These are phyloP conservation scores for Puya raimondii DNA, from an alignment of 176 grass and related monocot genomes.

Conservation along the genomic window DNA sequence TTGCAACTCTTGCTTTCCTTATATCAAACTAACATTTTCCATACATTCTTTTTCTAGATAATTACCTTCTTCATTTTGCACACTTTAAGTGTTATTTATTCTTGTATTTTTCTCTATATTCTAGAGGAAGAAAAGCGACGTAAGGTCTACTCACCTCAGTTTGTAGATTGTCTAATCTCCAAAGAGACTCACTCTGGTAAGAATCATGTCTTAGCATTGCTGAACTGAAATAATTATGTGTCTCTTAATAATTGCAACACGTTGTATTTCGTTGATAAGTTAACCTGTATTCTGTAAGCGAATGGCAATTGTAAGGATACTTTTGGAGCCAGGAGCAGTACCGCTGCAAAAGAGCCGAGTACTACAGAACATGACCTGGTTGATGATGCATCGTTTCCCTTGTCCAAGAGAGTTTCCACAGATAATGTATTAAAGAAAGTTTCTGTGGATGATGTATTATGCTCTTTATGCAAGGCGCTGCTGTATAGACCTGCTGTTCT, in stretches of 20 bases:
- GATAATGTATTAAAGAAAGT: constrained; percentile 35
- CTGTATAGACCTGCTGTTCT: constrained; percentile 76
- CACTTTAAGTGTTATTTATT: constrained; percentile 1
- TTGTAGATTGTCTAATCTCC: constrained; percentile 33
- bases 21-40: constrained; percentile 15
- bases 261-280: constrained; percentile 8
- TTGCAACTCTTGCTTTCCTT: constrained; percentile 1
- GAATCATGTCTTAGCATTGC: constrained; percentile 3
- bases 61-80: not conserved
- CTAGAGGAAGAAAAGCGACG: constrained; percentile 57
- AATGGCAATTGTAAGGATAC: constrained; percentile 21
- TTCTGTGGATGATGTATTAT: constrained; percentile 50
- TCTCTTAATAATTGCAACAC: not conserved
- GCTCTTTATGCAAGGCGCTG: constrained; percentile 55
- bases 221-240: not conserved
- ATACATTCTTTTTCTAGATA: constrained; percentile 11
- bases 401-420: not conserved
- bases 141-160: constrained; percentile 54
- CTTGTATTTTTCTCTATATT: not conserved
- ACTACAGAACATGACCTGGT: too few relatives aligned
- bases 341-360: constrained; percentile 17
- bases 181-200: constrained; percentile 37
- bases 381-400: too few relatives aligned
- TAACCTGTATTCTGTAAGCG: not conserved
- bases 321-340: constrained; percentile 20